Conservation (phyloP, 2,329 filamentous ascomycete genomes). For the Magnaporthiopsis rhizophila region DNA sequence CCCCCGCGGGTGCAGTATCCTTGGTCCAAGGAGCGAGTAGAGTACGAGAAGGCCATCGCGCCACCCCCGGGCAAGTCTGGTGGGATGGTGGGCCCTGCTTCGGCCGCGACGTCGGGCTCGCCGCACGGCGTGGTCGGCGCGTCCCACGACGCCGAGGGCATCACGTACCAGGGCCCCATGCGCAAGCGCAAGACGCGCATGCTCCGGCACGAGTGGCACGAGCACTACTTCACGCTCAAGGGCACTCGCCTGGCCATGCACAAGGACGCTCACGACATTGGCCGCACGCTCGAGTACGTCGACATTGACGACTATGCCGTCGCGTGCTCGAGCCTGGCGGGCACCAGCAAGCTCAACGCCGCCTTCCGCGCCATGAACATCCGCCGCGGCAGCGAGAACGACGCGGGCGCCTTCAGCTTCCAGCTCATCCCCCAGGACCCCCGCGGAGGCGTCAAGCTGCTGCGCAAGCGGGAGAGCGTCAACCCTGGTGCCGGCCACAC, state of each 20-base stretch:
- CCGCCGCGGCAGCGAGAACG: conserved; percentile 40
- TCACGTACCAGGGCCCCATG: conserved; percentile 78
- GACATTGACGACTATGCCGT: conserved; percentile 87
- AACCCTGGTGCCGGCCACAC: conserved; percentile 11
- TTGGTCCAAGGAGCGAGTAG: conserved; percentile 41
- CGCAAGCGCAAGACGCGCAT: conserved; percentile 87
- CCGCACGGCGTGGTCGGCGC: conserved; percentile 12
- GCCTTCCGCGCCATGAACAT: conserved; percentile 77
- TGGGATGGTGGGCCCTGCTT: not conserved
- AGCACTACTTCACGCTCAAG: conserved; percentile 81
- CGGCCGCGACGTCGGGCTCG: conserved; percentile 16
- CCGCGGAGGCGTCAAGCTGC: conserved; percentile 41
- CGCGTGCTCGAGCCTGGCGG: conserved; percentile 69
- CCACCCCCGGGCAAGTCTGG: conserved; percentile 20
- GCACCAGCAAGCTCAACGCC: conserved; percentile 72
- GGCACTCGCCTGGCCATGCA: conserved; percentile 71
- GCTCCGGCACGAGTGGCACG: conserved; percentile 88
- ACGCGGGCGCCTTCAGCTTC: conserved; percentile 68
- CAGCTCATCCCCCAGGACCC: conserved; percentile 69
- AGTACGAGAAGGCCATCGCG: conserved; percentile 37
- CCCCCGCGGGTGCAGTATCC: conserved; percentile 49
- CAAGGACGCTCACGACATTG: conserved; percentile 45
- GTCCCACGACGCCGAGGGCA: conserved; percentile 35
- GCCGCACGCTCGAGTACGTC: conserved; percentile 65
- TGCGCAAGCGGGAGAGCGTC: conserved; percentile 45